Evolutionary conservation across 78 protist genomes (phyloP).

Genomic region (Guillardia theta): DNA sequence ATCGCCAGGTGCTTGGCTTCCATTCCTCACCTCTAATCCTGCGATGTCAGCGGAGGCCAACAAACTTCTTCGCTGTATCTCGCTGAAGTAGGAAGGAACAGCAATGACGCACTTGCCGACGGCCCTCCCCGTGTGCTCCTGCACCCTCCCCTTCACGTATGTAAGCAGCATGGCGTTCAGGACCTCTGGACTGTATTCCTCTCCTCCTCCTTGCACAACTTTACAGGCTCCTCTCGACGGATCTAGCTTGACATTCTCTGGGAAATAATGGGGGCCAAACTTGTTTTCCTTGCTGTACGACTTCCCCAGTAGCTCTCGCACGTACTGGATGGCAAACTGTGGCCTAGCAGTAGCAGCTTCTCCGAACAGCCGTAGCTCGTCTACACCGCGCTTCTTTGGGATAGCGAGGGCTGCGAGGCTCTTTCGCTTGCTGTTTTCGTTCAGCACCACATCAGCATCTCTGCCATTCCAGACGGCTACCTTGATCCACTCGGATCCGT

Average conservation of each 20-base stretch:
- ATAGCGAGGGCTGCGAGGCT: background rate
- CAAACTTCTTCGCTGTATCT: background rate
- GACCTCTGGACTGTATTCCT: background rate
- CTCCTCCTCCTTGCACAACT: background rate
- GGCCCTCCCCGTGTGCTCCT: background rate
- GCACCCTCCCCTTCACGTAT: background rate
- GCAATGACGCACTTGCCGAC: background rate
- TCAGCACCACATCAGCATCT: background rate
- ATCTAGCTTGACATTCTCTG: background rate
- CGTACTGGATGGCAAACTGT: background rate
- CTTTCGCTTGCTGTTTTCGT: background rate
- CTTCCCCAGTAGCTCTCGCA: background rate
- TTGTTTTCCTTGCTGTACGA: background rate
- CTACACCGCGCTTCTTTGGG: background rate
- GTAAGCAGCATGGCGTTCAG: background rate
- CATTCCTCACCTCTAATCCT: background rate
- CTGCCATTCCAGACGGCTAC: background rate
- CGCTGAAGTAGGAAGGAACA: background rate
- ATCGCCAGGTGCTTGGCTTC: no score
- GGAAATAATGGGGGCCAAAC: background rate
- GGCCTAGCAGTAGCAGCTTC: background rate
- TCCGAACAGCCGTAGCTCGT: background rate
- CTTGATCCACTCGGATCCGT: constrained; percentile 18
- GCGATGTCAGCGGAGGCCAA: background rate
- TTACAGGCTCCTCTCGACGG: background rate